phyloP scores from a whole-genome alignment of 805 yeast species.

The Wilhelminamyces savonicus region DNA sequence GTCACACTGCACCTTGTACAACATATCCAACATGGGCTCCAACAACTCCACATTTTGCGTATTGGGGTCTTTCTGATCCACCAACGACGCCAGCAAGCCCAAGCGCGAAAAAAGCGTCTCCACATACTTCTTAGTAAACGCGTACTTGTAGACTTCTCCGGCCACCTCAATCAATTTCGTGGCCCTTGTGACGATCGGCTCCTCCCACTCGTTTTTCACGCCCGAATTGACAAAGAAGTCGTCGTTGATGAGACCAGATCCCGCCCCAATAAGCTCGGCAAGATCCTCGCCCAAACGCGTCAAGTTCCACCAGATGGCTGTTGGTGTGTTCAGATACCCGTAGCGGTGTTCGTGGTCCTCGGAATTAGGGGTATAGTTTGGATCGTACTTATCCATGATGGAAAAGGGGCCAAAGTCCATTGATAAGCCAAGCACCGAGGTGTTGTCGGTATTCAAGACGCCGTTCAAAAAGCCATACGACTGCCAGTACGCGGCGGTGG shows the following conservation, averaged over 20 bases:
- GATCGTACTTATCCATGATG: constrained; percentile 79
- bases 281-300: constrained; percentile 78
- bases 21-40: constrained; percentile 54
- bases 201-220: constrained; percentile 44
- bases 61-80: constrained; percentile 25
- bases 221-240: constrained; percentile 35
- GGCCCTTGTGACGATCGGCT: constrained; percentile 52
- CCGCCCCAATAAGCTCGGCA: constrained; percentile 76
- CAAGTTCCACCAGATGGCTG: constrained; percentile 90
- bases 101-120: constrained; percentile 56
- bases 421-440: constrained; percentile 81
- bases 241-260: constrained; percentile 43
- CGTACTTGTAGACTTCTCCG: constrained; percentile 58
- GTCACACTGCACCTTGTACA: constrained; percentile 61
- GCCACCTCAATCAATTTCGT: constrained; percentile 56
- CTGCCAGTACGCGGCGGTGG: constrained; percentile 79
- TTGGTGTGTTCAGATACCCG: constrained; percentile 78
- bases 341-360: constrained; percentile 73
- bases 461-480: constrained; percentile 91
- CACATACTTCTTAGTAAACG: constrained; percentile 54
- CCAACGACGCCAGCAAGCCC: constrained; percentile 47
- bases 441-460: constrained; percentile 90
- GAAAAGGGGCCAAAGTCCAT: constrained; percentile 96
- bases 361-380: constrained; percentile 80
- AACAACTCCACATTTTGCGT: constrained; percentile 41